Base-by-base conservation (phyloP, 2,329 filamentous ascomycete genomes). In the Verruconis gallopava region DNA sequence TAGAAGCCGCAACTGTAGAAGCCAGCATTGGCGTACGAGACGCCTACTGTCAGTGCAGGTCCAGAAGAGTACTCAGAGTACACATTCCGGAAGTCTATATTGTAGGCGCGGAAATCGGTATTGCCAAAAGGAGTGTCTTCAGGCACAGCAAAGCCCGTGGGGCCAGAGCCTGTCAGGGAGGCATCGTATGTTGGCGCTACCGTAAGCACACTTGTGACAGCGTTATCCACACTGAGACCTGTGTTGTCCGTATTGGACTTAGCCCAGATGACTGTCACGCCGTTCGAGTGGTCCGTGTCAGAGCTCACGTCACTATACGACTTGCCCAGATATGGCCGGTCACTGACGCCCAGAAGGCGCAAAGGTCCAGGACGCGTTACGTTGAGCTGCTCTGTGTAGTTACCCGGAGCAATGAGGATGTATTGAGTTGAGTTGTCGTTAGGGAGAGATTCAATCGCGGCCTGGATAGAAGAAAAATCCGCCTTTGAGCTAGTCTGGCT, bases 1-100 rank as follows among this genome's bases (percentile, higher is more conserved):
- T 77, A 77, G 50, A 81, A 73, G 0, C 76, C 73, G 37, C 72
- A 77, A 37, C 71, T 72, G 53, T 81, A 82, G 53, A 82, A 81
- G 0, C 75, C 75, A 0, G 74, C 69, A 52, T 81, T 81, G 0
- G 78, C 75, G 35, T 73, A 70, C 47, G 71, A 73, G 4, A 79
- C 64, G 14, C 70, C 73, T 4, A 81, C 51, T 0, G 77, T 77
- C 32, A 79, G 67, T 3, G 70, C 65, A 0, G 77, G 78, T 0
- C 75, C 75, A 25, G 65, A 65, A 2, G 69, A 57, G 44, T 63
- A 64, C 20, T 70, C 69, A 0, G 64, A 60, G 49, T 67, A 77
- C 35, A 72, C 66, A 49, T 82, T 82, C 15, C 69, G 62, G 48
- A 81, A 75, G 51, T 82, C 71, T 30, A 82, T 61, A 50, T 81